Base-by-base conservation (phyloP, 345 rosid species). In the Acer negundo region DNA sequence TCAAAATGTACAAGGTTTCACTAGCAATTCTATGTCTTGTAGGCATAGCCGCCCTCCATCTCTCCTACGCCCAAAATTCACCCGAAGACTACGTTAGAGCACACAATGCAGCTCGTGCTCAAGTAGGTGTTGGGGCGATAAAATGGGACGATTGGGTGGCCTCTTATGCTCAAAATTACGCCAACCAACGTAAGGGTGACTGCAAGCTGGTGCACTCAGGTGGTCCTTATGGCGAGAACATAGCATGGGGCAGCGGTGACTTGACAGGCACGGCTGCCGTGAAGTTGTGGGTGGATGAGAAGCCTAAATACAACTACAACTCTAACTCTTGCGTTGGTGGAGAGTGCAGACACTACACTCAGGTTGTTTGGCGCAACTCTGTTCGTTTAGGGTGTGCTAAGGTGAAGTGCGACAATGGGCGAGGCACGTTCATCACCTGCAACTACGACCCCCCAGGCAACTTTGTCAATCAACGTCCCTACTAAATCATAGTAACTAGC, bases 371-470 rank as follows among this genome's bases (percentile, higher is more conserved):
- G 95, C 82, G 87, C 28, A 74, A 80, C 77, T 81, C 93, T 3
- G 81, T 81, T 53, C 80, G 83, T 19, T 53, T 92, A 0, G 95
- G 97, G 16, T 92, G 97, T 79, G 91, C 92, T 55, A 89, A 85
- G 78, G 87, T 86, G 35, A 85, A 7, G 65, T 90, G 95, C 84
- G 63, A 51, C 61, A 83, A 53, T 56, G 91, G 91, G 22, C 22
- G 1, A 44, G 88, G 86, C 62, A 84, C 82, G 31, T 84, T 88
- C 58, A 77, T 89, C 17, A 67, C 24, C 19, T 93, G 96, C 76
- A 91, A 80, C 86, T 91, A 91, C 72, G 89, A 86, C 75, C 91
- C 92, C 64, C 85, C 85, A 0, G 93, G 95, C 62, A 93, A 92
- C 77, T 64, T 44, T 44, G 56, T 66, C 17, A 89, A 85, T 19